Evolutionary conservation across 441 rosid genomes (phyloP).

Genomic region (Gossypium gossypioides): DNA sequence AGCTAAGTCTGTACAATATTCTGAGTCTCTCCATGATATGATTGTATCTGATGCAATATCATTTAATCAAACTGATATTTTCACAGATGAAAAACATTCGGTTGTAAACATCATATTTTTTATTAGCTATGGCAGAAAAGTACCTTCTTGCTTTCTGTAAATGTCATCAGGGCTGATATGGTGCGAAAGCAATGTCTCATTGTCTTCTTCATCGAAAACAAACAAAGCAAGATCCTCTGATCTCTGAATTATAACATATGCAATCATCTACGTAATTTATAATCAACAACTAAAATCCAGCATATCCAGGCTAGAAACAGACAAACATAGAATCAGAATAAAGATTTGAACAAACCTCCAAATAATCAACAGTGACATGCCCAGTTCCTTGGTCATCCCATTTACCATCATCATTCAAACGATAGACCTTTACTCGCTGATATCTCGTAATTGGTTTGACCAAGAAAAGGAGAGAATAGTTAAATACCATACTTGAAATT

Average conservation of each 20-base stretch:
- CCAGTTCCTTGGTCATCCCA: conserved; percentile 99
- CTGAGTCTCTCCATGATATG: conserved; percentile 98
- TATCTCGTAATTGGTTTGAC: not conserved
- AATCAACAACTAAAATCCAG: conserved; percentile 6
- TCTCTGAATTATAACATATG: conserved; percentile 45
- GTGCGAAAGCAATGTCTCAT: conserved; percentile 79
- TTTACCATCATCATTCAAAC: conserved; percentile 81
- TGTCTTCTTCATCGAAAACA: conserved; percentile 90
- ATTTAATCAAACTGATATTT: conserved; percentile 4
- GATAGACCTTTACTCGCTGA: conserved; percentile 95
- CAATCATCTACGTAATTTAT: conserved; percentile 1
- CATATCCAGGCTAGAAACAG: conserved; percentile 5
- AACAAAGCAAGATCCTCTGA: conserved; percentile 75
- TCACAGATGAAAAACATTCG: not conserved
- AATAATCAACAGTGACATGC: conserved; percentile 74
- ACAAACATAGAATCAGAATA: conserved; percentile 4
- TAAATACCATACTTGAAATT: not conserved
- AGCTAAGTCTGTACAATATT: conserved; percentile 78
- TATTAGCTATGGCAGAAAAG: conserved; percentile 9
- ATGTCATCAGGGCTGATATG: conserved; percentile 80
- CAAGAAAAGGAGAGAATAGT: not conserved
- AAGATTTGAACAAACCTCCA: conserved; percentile 57
- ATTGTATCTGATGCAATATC: conserved; percentile 58
- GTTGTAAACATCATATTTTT: not conserved
- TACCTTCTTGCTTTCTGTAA: conserved; percentile 98